Evolutionary conservation across 331 rosid genomes (phyloP).

Genomic region (Spiraea crenata): DNA sequence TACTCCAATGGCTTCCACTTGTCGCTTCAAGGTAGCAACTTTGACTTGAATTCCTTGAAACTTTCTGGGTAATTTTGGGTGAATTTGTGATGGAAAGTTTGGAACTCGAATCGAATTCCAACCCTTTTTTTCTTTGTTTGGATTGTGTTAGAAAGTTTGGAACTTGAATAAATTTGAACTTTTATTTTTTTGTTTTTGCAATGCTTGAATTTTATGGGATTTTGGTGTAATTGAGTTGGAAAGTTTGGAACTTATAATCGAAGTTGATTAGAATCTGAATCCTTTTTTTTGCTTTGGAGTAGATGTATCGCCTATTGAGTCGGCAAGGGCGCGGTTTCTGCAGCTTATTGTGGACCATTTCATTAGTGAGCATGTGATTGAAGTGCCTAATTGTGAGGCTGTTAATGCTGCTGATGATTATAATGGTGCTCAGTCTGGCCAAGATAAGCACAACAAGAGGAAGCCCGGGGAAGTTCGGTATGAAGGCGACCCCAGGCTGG

Average conservation of each 20-base stretch:
- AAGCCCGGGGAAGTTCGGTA: slow-evolving; percentile 66
- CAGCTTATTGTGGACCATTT: slow-evolving; percentile 84
- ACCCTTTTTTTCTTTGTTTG: slow-evolving; percentile 4
- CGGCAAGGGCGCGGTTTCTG: slow-evolving; percentile 79
- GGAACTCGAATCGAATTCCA: slow-evolving; percentile 27
- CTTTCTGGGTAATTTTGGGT: background rate
- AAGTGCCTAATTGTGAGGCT: slow-evolving; percentile 61
- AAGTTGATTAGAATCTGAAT: background rate
- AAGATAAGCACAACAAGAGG: slow-evolving; percentile 76
- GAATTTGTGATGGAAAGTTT: background rate
- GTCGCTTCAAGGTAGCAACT: slow-evolving; percentile 52
- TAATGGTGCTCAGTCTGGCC: slow-evolving; percentile 47
- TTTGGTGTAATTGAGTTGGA: background rate
- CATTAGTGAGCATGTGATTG: slow-evolving; percentile 50
- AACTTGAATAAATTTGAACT: slow-evolving; percentile 6
- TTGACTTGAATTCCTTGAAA: background rate
- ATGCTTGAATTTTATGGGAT: too few relatives aligned
- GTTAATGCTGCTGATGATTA: slow-evolving; percentile 32
- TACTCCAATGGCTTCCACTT: slow-evolving; percentile 56
- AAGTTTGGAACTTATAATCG: slow-evolving; percentile 22
- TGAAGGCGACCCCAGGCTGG: slow-evolving; percentile 76
- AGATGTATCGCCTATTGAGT: slow-evolving; percentile 87
- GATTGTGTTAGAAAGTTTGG: background rate
- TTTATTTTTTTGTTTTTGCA: background rate
- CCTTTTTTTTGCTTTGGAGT: slow-evolving; percentile 17